Percentiles rank a stretch among this genome's conserved stretches.
Conservation (phyloP, 2,329 filamentous ascomycete species). For the Colletotrichum truncatum region DNA sequence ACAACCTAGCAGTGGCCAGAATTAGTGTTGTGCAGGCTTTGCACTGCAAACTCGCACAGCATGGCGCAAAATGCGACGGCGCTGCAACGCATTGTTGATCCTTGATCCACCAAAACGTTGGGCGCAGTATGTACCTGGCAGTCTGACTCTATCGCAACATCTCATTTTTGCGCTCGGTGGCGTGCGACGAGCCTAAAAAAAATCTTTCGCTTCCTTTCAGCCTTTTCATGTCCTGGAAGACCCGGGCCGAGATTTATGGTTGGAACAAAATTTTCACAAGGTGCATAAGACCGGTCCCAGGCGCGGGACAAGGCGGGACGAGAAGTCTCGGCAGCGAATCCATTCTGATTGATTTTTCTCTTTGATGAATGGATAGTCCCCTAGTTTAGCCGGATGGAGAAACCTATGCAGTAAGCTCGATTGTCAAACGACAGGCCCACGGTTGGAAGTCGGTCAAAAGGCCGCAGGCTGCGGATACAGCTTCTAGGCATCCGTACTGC, state of each 20-base stretch:
- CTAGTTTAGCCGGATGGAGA: not conserved
- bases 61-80: not conserved
- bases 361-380: no score
- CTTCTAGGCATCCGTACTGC: not conserved
- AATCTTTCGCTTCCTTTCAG: not conserved
- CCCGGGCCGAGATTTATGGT: not conserved
- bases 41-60: not conserved
- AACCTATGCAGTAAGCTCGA: not conserved
- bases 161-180: slow-evolving; percentile 9
- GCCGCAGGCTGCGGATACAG: not conserved
- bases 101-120: slow-evolving; percentile 16
- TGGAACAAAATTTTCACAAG: not conserved
- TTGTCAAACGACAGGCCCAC: not conserved
- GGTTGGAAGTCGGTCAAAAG: not conserved
- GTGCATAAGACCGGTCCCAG: not conserved
- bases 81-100: not conserved
- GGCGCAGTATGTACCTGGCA: not conserved
- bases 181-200: not conserved
- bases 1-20: not conserved
- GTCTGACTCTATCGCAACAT: slow-evolving; percentile 14
- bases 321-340: no score
- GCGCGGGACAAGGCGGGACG: not conserved
- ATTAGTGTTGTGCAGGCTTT: not conserved
- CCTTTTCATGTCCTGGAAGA: not conserved
- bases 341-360: not conserved